Evolutionary conservation across 495 filamentous ascomycete species (phyloP), one percentile per base, ranked within the genome.

Genomic region (Neurospora sp.): DNA sequence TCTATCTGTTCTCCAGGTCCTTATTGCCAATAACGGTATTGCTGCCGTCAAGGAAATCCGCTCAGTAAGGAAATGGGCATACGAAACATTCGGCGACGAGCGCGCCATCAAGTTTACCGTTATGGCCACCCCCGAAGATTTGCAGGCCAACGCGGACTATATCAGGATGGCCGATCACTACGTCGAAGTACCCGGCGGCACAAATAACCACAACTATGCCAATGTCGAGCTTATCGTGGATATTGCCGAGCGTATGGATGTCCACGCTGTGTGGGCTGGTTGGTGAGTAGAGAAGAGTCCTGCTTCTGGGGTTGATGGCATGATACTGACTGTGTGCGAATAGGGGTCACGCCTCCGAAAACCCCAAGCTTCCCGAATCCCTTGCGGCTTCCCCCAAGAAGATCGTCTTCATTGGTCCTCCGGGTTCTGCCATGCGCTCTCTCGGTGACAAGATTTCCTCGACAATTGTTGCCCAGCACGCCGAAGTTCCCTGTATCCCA

Each of bases 191-290:
- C 96, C 96, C n/a, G 96, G 96, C 77, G 96, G 96, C 78, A 99
- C 96, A 65, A 99, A 99, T 85, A 99, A 99, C 87, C 98, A 99
- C 89, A 99, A 99, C 84, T 99, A 99, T 81, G 96, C 96, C 80
- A 99, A 99, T 83, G 96, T 99, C 68, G 96, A 99, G 85, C 86
- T 99, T 77, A 98, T 99, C 81, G 96, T 99, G 72, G 96, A 99
- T 86, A 89, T 99, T 80, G 96, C 96, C n/a, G 96, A 99, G 86
- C 93, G 96, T 41, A 98, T 97, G 93, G 89, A 92, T 74, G 96
- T 98, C 61, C 96, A 99, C 77, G 96, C 96, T 72, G 96, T 99
- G 18, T 99, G 96, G 96, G 96, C 96, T 76, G 96, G 96, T 88
- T 99, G 96, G 93, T 96, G 80, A 84, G 53, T 65, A 65, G 53